Percentiles rank a stretch among this genome's conserved stretches.
phyloP scores from a whole-genome alignment of 805 yeast genomes.

The Tetrapisispora arboricola region DNA sequence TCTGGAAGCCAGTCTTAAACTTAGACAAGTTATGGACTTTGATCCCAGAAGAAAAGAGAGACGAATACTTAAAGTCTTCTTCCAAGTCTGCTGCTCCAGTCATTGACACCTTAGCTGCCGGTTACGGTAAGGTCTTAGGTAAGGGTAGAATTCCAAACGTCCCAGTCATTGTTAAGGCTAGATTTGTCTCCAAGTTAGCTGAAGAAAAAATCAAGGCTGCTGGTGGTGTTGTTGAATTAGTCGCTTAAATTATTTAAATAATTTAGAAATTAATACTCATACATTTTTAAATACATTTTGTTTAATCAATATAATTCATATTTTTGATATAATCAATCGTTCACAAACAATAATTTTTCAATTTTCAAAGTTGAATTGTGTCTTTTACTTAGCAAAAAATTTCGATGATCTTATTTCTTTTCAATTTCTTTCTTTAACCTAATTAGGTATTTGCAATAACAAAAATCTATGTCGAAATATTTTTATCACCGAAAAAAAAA shows the following conservation, averaged over 20 bases:
- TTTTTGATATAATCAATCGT: too few relatives aligned
- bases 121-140: constrained; percentile 99
- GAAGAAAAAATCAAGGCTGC: constrained; percentile 99
- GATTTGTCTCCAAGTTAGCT: constrained; percentile 98
- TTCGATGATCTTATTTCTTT: neutral
- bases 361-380: too few relatives aligned
- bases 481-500: neutral
- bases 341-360: too few relatives aligned
- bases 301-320: neutral
- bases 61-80: constrained; percentile 78
- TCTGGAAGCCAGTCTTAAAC: constrained; percentile 98
- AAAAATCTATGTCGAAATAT: too few relatives aligned
- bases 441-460: neutral
- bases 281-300: neutral
- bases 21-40: constrained; percentile 98
- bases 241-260: constrained; percentile 57
- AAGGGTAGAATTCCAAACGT: constrained; percentile 97
- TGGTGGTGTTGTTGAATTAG: constrained; percentile 99
- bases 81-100: constrained; percentile 92
- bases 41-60: constrained; percentile 88
- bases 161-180: constrained; percentile 98
- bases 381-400: too few relatives aligned
- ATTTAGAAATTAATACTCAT: neutral
- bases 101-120: constrained; percentile 97
- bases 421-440: neutral